These are phyloP conservation scores for Neolentinus lepideus DNA, from an alignment of 1,284 basidiomycete genomes.

Conservation along the genomic window DNA sequence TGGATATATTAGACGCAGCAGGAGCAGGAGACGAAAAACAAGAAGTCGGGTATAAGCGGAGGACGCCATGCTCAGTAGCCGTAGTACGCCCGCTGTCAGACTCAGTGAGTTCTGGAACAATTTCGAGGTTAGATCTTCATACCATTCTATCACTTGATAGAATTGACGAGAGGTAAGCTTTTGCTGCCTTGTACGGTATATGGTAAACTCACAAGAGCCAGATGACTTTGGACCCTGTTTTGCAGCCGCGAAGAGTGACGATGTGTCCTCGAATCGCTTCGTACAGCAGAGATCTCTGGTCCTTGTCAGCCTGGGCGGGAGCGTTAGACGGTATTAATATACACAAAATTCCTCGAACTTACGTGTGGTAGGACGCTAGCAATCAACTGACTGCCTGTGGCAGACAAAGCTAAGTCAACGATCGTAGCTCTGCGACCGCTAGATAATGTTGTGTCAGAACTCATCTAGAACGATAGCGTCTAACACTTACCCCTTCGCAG, in stretches of 20 bases:
- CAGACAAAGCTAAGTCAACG: conserved; percentile 73
- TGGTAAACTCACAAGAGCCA: conserved; percentile 69
- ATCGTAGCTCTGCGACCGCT: conserved; percentile 75
- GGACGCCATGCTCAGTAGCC: conserved; percentile 25
- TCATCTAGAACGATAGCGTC: not conserved
- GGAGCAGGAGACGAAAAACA: not conserved
- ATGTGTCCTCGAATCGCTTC: conserved; percentile 81
- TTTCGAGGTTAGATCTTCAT: conserved; percentile 4
- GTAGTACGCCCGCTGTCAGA: conserved; percentile 36
- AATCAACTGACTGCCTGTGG: conserved; percentile 78
- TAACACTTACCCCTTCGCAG: conserved; percentile 57
- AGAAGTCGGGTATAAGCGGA: not conserved
- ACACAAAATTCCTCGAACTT: conserved; percentile 13
- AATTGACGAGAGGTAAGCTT: conserved; percentile 1
- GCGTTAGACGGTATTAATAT: not conserved
- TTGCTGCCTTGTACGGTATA: conserved; percentile 1
- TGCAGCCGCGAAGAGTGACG: conserved; percentile 77
- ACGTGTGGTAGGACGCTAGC: conserved; percentile 71
- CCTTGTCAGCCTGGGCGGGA: conserved; percentile 60
- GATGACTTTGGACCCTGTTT: conserved; percentile 81
- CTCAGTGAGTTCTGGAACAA: conserved; percentile 7
- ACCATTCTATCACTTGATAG: conserved; percentile 42
- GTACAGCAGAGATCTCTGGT: conserved; percentile 68
- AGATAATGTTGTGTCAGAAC: conserved; percentile 9
- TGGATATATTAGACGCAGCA: conserved; percentile 1